A percentile compares a stretch with the other conserved stretches of the same genome.
phyloP scores from a whole-genome alignment of 1,284 basidiomycete species.

The Omphalotus olearius region DNA sequence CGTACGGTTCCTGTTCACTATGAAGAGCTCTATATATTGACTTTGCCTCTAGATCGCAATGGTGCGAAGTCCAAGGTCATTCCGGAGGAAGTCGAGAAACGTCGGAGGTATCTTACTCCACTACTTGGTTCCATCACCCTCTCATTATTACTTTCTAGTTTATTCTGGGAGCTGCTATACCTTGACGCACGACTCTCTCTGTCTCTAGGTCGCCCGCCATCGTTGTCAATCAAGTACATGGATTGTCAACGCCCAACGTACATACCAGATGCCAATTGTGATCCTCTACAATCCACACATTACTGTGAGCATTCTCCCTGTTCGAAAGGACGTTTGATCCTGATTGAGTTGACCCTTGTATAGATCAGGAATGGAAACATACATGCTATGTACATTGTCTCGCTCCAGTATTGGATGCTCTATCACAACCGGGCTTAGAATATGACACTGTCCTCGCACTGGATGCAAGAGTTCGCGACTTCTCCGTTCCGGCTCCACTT shows the following conservation, averaged over 20 bases:
- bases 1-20: slow-evolving; percentile 34
- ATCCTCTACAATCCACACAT: slow-evolving; percentile 31
- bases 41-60: slow-evolving; percentile 31
- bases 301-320: slow-evolving; percentile 28
- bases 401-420: slow-evolving; percentile 53
- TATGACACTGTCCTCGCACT: slow-evolving; percentile 52
- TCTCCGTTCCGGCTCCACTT: slow-evolving; percentile 47
- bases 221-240: slow-evolving; percentile 36
- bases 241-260: slow-evolving; percentile 41
- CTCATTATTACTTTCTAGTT: slow-evolving; percentile 8
- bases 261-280: slow-evolving; percentile 28
- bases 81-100: slow-evolving; percentile 41
- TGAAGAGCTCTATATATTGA: slow-evolving; percentile 1
- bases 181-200: slow-evolving; percentile 43
- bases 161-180: slow-evolving; percentile 44
- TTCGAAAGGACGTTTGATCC: slow-evolving; percentile 2
- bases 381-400: slow-evolving; percentile 51
- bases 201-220: slow-evolving; percentile 40
- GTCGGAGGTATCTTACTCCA: slow-evolving; percentile 24
- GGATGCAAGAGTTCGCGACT: slow-evolving; percentile 54
- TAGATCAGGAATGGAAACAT: slow-evolving; percentile 64
- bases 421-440: slow-evolving; percentile 45
- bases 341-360: background rate
- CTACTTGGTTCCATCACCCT: background rate
- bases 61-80: slow-evolving; percentile 37